Evolutionary conservation across 2,329 filamentous ascomycete genomes (phyloP).

Genomic region (Neonectria ditissima): DNA sequence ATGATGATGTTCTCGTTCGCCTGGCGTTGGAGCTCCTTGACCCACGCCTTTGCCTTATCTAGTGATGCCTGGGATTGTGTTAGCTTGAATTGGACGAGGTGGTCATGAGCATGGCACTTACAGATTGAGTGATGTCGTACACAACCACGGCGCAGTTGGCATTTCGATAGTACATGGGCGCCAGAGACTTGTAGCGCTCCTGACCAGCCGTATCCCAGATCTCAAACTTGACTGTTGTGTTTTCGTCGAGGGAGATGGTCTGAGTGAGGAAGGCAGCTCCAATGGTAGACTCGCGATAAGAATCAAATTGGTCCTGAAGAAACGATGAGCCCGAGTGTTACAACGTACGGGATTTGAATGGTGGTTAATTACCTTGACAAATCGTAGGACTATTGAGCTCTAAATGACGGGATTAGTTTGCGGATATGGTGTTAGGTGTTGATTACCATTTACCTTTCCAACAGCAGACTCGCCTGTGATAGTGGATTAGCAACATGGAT

Average conservation of each 20-base stretch:
- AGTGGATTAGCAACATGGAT: conserved; percentile 52
- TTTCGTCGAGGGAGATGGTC: conserved; percentile 97
- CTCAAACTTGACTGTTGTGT: conserved; percentile 99
- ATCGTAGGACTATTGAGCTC: conserved; percentile 97
- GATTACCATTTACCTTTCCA: conserved; percentile 79
- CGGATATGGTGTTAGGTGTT: conserved; percentile 13
- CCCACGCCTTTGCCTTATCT: conserved; percentile 99
- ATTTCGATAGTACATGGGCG: conserved; percentile 99
- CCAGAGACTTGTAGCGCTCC: conserved; percentile 98
- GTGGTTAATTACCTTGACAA: conserved; percentile 92
- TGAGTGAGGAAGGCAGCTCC: conserved; percentile 98
- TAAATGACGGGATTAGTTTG: conserved; percentile 53
- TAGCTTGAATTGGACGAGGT: conserved; percentile 22
- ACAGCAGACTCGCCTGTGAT: conserved; percentile 92
- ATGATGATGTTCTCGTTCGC: conserved; percentile 99
- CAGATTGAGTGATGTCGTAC: conserved; percentile 99
- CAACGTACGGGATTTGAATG: background rate
- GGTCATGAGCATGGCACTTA: conserved; percentile 62
- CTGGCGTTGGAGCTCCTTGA: conserved; percentile 98
- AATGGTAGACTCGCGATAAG: conserved; percentile 96
- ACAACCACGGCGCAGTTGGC: conserved; percentile 99
- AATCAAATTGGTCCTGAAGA: conserved; percentile 94
- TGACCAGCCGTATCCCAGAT: conserved; percentile 99
- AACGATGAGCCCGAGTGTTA: conserved; percentile 30
- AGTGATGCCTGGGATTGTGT: conserved; percentile 78